Evolutionary conservation across 2,329 filamentous ascomycete species (phyloP).

Genomic region (Nothopassalora personata): DNA sequence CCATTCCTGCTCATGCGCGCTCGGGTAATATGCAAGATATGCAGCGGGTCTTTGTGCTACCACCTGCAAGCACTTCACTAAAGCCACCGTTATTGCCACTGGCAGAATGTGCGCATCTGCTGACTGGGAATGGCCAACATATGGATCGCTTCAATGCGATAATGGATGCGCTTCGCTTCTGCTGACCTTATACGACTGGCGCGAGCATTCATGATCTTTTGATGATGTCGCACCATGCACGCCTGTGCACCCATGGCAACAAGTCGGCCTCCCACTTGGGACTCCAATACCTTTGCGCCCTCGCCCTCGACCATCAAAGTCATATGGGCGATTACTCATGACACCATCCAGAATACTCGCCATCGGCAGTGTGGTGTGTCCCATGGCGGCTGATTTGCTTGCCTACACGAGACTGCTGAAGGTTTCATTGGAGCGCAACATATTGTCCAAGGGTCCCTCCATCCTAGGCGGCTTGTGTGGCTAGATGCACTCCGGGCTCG

Average conservation of each 20-base stretch:
- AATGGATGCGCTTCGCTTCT: neutral
- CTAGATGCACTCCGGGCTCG: slow-evolving; percentile 5
- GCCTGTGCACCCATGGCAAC: slow-evolving; percentile 9
- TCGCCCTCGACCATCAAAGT: neutral
- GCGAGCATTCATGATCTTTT: neutral
- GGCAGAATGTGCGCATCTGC: neutral
- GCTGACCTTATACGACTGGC: neutral
- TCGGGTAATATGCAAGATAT: slow-evolving; percentile 6
- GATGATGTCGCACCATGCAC: slow-evolving; percentile 3
- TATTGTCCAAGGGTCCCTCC: neutral
- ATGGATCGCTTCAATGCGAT: neutral
- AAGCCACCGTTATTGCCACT: neutral
- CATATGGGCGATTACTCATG: neutral
- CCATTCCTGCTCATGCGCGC: slow-evolving; percentile 5
- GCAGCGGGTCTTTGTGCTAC: slow-evolving; percentile 7
- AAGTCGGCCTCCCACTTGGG: slow-evolving; percentile 7
- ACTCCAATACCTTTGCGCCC: neutral
- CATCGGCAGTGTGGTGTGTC: slow-evolving; percentile 8
- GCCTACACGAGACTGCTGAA: neutral
- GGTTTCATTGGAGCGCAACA: slow-evolving; percentile 12
- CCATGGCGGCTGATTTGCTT: slow-evolving; percentile 7
- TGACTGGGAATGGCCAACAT: neutral
- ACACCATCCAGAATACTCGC: neutral
- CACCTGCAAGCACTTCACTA: slow-evolving; percentile 3
- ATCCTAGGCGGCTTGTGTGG: neutral